Base-by-base conservation (phyloP, 108 stramenopile genomes). In the Licmophora abbreviata region DNA sequence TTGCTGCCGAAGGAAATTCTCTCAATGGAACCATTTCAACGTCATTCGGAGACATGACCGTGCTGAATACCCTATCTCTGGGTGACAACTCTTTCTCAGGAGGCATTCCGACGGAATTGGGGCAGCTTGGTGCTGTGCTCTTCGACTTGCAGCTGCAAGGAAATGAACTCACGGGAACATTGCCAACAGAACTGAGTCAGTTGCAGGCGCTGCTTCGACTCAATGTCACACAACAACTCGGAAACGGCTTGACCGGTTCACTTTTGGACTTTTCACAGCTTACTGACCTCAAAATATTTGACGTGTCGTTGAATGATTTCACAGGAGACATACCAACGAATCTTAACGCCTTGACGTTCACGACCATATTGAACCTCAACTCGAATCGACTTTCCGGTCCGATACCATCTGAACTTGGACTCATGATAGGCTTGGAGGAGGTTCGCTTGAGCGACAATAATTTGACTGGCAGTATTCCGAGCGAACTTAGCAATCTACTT, bases 31-130 rank as follows among this genome's bases (percentile, higher is more conserved):
- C n/a, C n/a, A n/a, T n/a, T n/a, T n/a, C n/a, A n/a, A n/a, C n/a
- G n/a, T n/a, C n/a, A n/a, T n/a, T n/a, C n/a, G n/a, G n/a, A n/a
- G n/a, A n/a, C n/a, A n/a, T n/a, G n/a, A n/a, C n/a, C n/a, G n/a
- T n/a, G n/a, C n/a, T n/a, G n/a, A n/a, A n/a, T n/a, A n/a, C n/a
- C n/a, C n/a, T n/a, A n/a, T n/a, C n/a, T n/a, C n/a, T n/a, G n/a
- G n/a, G n/a, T n/a, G n/a, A n/a, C n/a, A 76, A 76, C 63, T 72
- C 72, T 37, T 56, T 76, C 63, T 56, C 36, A 18, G 79, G 79
- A 34, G 49, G 46, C 2, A 73, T 80, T 50, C 70, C 79, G 18
- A 55, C 64, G 17, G 79, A 80, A 43, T 61, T 76, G 25, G 71
- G 71, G 24, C n/a, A n/a, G n/a, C n/a, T n/a, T n/a, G n/a, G n/a